Evolutionary conservation across 2,329 filamentous ascomycete genomes (phyloP).

Genomic region (Dothistroma pini): DNA sequence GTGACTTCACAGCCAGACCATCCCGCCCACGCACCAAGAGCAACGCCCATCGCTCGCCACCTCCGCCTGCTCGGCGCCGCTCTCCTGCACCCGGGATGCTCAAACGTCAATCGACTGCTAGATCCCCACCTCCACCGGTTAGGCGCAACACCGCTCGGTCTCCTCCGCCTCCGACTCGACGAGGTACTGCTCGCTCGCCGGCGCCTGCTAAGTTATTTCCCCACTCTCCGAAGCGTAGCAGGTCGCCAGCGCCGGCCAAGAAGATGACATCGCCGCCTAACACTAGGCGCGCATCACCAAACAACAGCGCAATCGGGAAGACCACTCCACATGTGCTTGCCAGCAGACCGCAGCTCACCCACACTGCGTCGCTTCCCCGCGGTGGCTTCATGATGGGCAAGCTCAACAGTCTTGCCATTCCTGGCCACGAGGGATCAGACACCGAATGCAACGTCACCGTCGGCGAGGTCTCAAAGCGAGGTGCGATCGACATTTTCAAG

Average conservation of each 20-base stretch:
- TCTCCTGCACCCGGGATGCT: constrained; percentile 40
- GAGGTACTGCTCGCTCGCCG: constrained; percentile 32
- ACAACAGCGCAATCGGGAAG: constrained; percentile 45
- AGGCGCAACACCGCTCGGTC: constrained; percentile 2
- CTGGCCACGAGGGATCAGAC: constrained; percentile 39
- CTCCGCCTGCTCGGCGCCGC: constrained; percentile 27
- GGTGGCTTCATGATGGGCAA: constrained; percentile 56
- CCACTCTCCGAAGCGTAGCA: constrained; percentile 65
- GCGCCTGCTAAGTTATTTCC: constrained; percentile 59
- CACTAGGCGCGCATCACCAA: constrained; percentile 44
- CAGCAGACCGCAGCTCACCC: constrained; percentile 63
- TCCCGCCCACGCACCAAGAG: constrained; percentile 15
- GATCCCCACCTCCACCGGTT: constrained; percentile 16
- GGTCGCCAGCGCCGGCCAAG: constrained; percentile 40
- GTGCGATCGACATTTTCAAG: constrained; percentile 97
- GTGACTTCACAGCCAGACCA: constrained; percentile 37
- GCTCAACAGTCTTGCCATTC: constrained; percentile 31
- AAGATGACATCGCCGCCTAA: constrained; percentile 65
- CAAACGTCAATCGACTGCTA: constrained; percentile 47
- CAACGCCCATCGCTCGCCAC: constrained; percentile 33
- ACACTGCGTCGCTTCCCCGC: constrained; percentile 83
- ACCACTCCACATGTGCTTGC: constrained; percentile 42
- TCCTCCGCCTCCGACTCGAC: background rate
- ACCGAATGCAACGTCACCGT: constrained; percentile 25
- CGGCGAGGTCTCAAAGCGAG: constrained; percentile 67